A percentile compares a stretch with the other conserved stretches of the same genome.
Evolutionary conservation across 2,329 filamentous ascomycete species (phyloP).

Genomic region (Furcasterigmium sp.): DNA sequence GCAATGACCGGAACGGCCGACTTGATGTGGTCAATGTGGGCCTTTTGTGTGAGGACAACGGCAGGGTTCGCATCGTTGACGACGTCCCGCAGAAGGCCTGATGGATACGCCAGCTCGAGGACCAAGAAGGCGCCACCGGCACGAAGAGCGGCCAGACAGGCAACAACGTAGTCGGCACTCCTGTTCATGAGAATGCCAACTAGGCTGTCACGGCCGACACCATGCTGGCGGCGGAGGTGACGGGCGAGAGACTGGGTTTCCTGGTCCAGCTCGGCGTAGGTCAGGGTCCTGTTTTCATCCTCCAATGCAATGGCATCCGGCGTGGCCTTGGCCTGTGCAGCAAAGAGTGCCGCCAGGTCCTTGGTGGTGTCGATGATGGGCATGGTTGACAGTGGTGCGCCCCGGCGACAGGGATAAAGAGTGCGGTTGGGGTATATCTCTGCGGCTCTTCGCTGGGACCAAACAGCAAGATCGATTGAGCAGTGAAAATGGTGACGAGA

Average conservation of each 20-base stretch:
- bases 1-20: slow-evolving; percentile 57
- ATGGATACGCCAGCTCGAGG: slow-evolving; percentile 73
- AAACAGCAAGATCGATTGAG: too few species aligned
- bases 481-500: too few species aligned
- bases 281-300: slow-evolving; percentile 61
- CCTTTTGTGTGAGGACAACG: slow-evolving; percentile 63
- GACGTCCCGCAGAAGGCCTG: slow-evolving; percentile 68
- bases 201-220: slow-evolving; percentile 66
- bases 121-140: slow-evolving; percentile 78
- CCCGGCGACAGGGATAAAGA: too few species aligned
- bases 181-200: slow-evolving; percentile 72
- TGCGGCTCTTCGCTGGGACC: too few species aligned
- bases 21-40: slow-evolving; percentile 62
- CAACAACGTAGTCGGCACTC: slow-evolving; percentile 74
- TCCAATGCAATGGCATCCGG: slow-evolving; percentile 68
- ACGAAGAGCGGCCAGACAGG: slow-evolving; percentile 70
- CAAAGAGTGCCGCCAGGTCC: slow-evolving; percentile 68
- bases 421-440: too few species aligned
- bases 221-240: slow-evolving; percentile 59
- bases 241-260: slow-evolving; percentile 61
- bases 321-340: slow-evolving; percentile 60
- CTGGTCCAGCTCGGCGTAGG: slow-evolving; percentile 66
- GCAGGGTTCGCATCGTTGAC: slow-evolving; percentile 68
- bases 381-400: slow-evolving; percentile 40
- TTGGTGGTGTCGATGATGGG: slow-evolving; percentile 64